Base-by-base conservation (phyloP, 2,329 filamentous ascomycete species). In the Penicillium griseofulvum region DNA sequence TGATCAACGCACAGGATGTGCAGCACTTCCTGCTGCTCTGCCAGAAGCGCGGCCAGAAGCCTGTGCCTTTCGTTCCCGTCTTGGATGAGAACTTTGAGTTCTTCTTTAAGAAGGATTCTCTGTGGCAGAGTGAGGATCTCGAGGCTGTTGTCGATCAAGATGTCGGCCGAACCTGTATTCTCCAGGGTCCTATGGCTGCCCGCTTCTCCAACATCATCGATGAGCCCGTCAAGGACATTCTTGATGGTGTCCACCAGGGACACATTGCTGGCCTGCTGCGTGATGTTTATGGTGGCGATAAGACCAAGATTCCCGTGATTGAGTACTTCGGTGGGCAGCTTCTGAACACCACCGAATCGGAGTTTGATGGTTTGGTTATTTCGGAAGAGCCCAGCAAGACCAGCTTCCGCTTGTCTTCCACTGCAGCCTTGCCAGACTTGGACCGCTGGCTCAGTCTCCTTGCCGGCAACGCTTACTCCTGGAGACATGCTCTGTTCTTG, bases 101-200 rank as follows among this genome's bases (percentile, higher is more conserved):
- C 78, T 99, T 91, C 81, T 99, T 99, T 87, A 99, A 99, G 86
- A 99, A 99, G 81, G 94, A 99, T 74, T 99, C 94, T 1, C 83
- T 99, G 8, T 99, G 94, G 94, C 94, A 99, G 77, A 97, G 94
- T 1, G 94, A 99, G 76, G 94, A 99, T 69, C 82, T 99, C 11
- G 93, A 95, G 68, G 94, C 94, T 51, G 92, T 99, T 55, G 92
- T 97, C 58, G 93, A 83, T 65, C 94, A 97, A 76, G 95, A 99
- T 71, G 94, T 99, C 56, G 92, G 91, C 61, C 86, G 95, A 71
- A 96, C 92, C 42, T 97, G 92, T 79, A 97, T 99, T 71, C 81
- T 99, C 36, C 94, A 99, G 74, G 95, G 94, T 17, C 94, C 94
- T 5, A 91, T 92, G 78, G 89, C 94, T 52, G 94, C 85, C 68